Conservation (phyloP, 257 asterid species). For the Orobanche coerulescens region DNA sequence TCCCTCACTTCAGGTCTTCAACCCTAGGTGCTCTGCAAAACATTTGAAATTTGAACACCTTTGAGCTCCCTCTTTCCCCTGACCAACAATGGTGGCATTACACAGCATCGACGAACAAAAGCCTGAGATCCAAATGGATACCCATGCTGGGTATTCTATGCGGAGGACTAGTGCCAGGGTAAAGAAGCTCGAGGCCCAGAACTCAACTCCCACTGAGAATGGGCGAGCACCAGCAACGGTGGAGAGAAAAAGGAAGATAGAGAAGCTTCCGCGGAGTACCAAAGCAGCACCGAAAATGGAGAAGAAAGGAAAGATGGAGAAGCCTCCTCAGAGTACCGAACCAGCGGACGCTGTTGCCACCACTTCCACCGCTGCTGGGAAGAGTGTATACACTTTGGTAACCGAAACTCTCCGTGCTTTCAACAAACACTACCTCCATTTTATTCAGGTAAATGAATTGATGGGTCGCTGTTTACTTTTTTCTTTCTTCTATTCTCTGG, state of each 20-base stretch:
- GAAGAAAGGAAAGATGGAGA: constrained; percentile 2
- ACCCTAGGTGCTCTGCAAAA: too few species aligned
- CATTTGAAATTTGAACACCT: neutral
- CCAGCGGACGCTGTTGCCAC: neutral
- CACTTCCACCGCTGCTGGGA: constrained; percentile 11
- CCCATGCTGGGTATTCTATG: neutral
- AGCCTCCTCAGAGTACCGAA: neutral
- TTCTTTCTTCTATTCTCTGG: neutral
- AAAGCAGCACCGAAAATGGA: neutral
- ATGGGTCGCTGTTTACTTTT: neutral
- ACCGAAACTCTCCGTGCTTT: constrained; percentile 54
- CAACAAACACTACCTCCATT: constrained; percentile 55
- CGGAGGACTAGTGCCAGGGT: constrained; percentile 18
- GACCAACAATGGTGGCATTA: neutral
- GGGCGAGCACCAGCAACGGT: neutral
- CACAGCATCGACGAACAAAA: neutral
- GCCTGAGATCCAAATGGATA: neutral
- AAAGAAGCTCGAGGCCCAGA: neutral
- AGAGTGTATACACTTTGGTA: constrained; percentile 29
- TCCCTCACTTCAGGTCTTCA: too few species aligned
- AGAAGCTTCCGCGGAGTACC: neutral
- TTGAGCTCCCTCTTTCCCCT: neutral
- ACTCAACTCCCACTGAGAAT: neutral
- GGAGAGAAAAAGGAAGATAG: neutral
- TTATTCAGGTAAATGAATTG: constrained; percentile 46